Evolutionary conservation across 2,329 filamentous ascomycete genomes (phyloP), one percentile per base, ranked within the genome.

Genomic region (Diaporthe amygdali): DNA sequence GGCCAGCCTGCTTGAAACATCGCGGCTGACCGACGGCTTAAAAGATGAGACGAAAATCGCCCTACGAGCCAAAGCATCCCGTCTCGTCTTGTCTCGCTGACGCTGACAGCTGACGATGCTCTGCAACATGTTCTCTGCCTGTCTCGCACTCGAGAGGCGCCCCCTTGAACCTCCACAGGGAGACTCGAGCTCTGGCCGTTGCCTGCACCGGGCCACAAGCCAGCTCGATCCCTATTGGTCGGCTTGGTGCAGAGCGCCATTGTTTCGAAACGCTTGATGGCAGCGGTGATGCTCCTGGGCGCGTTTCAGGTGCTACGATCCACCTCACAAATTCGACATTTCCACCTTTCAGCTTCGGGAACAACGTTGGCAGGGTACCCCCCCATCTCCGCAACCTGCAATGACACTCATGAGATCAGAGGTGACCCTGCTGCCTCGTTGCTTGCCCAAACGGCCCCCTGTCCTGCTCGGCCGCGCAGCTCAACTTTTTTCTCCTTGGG

Each of bases 261-360:
- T 71, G 71, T 73, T 73, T 73, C 71, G 70, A 73, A 73, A 73
- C 71, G 46, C 56, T 69, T 61, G 64, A 59, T 66, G 69, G 70
- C 61, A 69, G 71, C 69, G 74, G 75, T 75, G 75, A 72, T 71
- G 71, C 71, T 72, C 74, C 72, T 75, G 71, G 74, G 68, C 70
- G 71, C 71, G 76, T 78, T 78, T 78, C 76, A 78, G 76, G 75
- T 78, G 74, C 72, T 49, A 71, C 68, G 61, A 66, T 69, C 75
- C 71, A 71, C 71, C 71, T 59, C 70, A 51, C 69, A 59, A 56
- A 70, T 66, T 54, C 67, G 68, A 69, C 59, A 55, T 52, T 68
- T 63, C 66, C n/a, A 73, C 67, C 69, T 74, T 63, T 70, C 54
- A 51, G 67, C 70, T 74, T 68, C 52, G 66, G 66, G 44, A 68